Conservation (phyloP, 768 basidiomycete species). For the Xerocomellus amylosporus region DNA sequence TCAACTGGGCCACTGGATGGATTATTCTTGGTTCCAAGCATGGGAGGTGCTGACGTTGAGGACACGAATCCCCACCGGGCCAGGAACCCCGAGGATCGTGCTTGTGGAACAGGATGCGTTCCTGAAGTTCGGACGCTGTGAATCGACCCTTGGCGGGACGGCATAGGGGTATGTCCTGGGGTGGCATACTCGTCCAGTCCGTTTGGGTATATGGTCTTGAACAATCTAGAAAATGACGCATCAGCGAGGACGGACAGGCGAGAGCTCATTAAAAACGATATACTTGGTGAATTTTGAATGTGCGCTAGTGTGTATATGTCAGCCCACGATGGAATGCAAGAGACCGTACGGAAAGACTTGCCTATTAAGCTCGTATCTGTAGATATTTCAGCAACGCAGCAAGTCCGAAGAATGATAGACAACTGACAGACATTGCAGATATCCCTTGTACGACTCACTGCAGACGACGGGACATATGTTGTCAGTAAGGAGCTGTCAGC, state of each 20-base stretch:
- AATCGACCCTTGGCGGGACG: constrained; percentile 37
- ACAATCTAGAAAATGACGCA: constrained; percentile 43
- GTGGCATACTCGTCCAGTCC: constrained; percentile 49
- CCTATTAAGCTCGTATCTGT: constrained; percentile 55
- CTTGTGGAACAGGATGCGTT: constrained; percentile 15
- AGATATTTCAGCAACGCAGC: constrained; percentile 11
- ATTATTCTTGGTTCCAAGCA: constrained; percentile 18
- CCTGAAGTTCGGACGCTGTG: constrained; percentile 13
- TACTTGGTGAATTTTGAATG: constrained; percentile 76
- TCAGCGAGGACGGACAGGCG: constrained; percentile 1
- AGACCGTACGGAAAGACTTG: constrained; percentile 21
- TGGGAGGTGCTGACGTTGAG: constrained; percentile 12
- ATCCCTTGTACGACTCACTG: constrained; percentile 77
- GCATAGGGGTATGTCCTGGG: constrained; percentile 33
- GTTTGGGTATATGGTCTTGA: constrained; percentile 63
- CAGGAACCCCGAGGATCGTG: constrained; percentile 35
- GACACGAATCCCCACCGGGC: constrained; percentile 33
- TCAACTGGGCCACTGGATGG: constrained; percentile 57
- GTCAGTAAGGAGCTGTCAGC: constrained; percentile 4
- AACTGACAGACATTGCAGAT: constrained; percentile 71
- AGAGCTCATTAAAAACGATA: neutral
- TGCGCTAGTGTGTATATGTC: constrained; percentile 37
- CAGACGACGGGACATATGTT: neutral
- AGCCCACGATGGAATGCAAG: constrained; percentile 17
- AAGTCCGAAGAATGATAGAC: neutral